Base-by-base conservation (phyloP, 345 rosid species). In the Arabis hirsuta region DNA sequence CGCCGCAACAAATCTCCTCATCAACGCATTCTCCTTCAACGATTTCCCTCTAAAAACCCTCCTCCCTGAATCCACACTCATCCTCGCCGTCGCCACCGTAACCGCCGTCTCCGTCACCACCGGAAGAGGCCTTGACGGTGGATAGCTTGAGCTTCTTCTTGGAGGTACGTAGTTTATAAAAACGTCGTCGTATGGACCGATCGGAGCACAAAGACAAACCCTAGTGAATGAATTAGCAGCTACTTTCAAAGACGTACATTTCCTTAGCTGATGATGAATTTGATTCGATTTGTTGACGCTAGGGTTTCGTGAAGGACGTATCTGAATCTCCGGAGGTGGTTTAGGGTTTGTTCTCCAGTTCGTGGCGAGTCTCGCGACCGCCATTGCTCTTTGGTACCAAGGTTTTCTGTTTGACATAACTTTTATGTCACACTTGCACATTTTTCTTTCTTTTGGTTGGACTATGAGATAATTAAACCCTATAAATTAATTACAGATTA, bases 371-470 rank as follows among this genome's bases (percentile, higher is more conserved):
- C 52, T 80, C 4, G 97, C 96, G 73, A 81, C 79, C 78, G 90
- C 88, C 86, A 88, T 87, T 71, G 97, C 99, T 84, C 88, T 84
- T 52, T 89, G 91, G 78, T 91, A 91, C 99, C 99, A 95, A 52
- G 88, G 91, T 79, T 88, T 95, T 95, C 96, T 91, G 76, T 52
- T 72, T 69, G 44, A 61, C 31, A 82, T 50, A 0, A 71, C 47
- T 4, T 57, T 76, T 27, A 38, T n/a, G 68, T 67, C 56, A 75
- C 73, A 53, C 63, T 75, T 69, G 26, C 79, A 69, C 69, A 67
- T 68, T 36, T 20, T 12, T 43, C 34, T 70, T 44, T 34, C 38
- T 34, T 34, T 34, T 34, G 6, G 38, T 44, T 22, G 19, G 13
- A 54, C 10, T 38, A 26, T 13, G 58, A 62, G 38, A 6, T 34